Evolutionary conservation across 2,329 filamentous ascomycete species (phyloP), one percentile per base, ranked within the genome.

Genomic region (Volutella citrinella): DNA sequence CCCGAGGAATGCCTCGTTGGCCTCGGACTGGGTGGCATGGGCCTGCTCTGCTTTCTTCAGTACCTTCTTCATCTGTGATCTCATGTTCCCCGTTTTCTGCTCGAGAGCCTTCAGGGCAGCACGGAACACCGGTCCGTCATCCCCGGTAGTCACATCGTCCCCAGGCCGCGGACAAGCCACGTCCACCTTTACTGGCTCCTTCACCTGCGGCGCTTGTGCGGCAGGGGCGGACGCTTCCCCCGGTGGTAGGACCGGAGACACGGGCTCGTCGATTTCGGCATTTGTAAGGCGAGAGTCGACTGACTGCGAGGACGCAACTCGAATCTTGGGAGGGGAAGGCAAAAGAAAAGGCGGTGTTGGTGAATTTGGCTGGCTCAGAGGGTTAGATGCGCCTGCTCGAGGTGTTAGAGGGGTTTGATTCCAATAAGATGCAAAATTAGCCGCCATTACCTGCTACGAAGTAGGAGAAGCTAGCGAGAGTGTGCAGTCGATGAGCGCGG

Each of bases 31-130:
- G 4, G 89, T 82, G 33, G 78, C 68, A 49, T 94, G 78, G 12
- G 89, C 90, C 7, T 87, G 82, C 55, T 97, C 93, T n/a, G 93
- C 93, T 55, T 84, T 87, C 58, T 93, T 94, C 48, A 98, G 69
- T 7, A 98, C 86, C 55, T 93, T 94, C 64, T 98, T 98, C 81
- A 97, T 96, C 49, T 91, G 87, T 15, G 78, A 73, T 38, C 90
- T 83, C 86, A 98, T 93, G 50, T 86, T 94, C 26, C 89, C 87
- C 0, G 91, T 98, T 69, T 95, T 97, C 56, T 95, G 90, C 61
- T 98, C 93, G 18, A 97, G 68, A 0, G 90, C 85, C 60, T 96
- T 96, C 74, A 98, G 94, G 0, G 93, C 97, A 13, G 93, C 94
- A 43, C 94, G 80, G 65, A 98, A 98, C 2, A 98, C 73, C 0